These are phyloP conservation scores for Leccinum truebloodii DNA, from an alignment of 768 basidiomycete species.

Conservation along the genomic window DNA sequence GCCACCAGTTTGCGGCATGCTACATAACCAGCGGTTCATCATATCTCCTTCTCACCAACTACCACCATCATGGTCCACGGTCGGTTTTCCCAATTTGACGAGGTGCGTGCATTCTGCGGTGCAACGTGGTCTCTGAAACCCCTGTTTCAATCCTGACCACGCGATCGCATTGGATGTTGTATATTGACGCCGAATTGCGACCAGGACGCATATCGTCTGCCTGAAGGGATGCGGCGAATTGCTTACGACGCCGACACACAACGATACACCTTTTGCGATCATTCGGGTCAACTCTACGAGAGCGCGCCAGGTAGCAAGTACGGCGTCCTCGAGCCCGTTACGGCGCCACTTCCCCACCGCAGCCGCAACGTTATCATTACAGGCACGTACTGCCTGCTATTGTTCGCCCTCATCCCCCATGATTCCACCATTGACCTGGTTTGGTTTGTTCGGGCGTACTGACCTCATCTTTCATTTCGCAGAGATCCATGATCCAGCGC, in stretches of 20 bases:
- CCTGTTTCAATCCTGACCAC: background rate
- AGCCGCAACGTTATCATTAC: slow-evolving; percentile 27
- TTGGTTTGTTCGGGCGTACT: background rate
- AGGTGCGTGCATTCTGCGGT: slow-evolving; percentile 18
- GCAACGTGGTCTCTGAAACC: background rate
- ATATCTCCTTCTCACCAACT: background rate
- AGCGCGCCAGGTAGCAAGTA: slow-evolving; percentile 47
- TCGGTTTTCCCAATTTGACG: slow-evolving; percentile 27
- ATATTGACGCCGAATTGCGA: slow-evolving; percentile 6
- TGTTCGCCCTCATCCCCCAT: too few relatives aligned
- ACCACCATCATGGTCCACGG: slow-evolving; percentile 12
- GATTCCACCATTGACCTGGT: background rate
- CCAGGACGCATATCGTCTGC: slow-evolving; percentile 38
- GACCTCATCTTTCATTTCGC: background rate
- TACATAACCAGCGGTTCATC: background rate
- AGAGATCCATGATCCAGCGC: slow-evolving; percentile 29
- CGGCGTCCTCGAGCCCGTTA: slow-evolving; percentile 43
- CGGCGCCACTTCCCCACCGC: slow-evolving; percentile 21
- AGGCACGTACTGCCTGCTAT: slow-evolving; percentile 10
- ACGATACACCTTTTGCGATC: slow-evolving; percentile 52
- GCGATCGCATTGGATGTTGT: background rate
- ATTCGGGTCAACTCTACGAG: slow-evolving; percentile 44
- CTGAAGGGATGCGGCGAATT: slow-evolving; percentile 48
- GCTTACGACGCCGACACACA: slow-evolving; percentile 55
- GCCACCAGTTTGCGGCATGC: too few relatives aligned